Base-by-base conservation (phyloP, 345 rosid species). In the Linum lewisii region DNA sequence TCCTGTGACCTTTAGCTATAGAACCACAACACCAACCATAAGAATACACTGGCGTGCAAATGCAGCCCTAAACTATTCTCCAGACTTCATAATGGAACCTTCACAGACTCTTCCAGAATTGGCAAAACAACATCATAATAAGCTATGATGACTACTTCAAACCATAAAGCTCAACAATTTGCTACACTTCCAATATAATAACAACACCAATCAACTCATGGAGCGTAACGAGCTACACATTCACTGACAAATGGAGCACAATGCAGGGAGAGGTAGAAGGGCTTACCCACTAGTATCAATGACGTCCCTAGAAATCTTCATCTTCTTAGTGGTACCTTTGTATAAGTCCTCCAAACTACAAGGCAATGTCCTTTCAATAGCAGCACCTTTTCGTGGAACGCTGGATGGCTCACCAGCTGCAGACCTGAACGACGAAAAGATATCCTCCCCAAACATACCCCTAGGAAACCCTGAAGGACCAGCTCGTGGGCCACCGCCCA, bases 291-390 rank as follows among this genome's bases (percentile, higher is more conserved):
- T 72, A 5, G 74, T 58, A 70, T 90, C 95, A 47, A 60, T 68
- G 13, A 81, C 87, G 54, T 87, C 95, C 62, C 95, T 72, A 2
- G 97, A 87, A 62, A 90, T 85, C 81, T 90, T 90, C 92, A 90
- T 84, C 77, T 87, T 90, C 86, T 82, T 90, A 51, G 93, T 80
- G 49, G 79, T 79, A 24, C 97, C 97, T 61, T 83, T 90, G 50
- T 77, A 90, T 60, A 90, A 67, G 60, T 90, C 97, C 78, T 87
- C 97, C 77, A 90, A 82, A 74, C 94, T 87, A 70, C 91, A 90
- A 2, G 90, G 84, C 73, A 87, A 77, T 7, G 84, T 70, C 64
- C 87, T 69, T 72, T 90, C 95, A 1, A 87, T 84, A 7, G 95
- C 70, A 0, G 87, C 84, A n/a, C 76, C 83, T 71, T 90, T 87